Evolutionary conservation across 352 stramenopile species (phyloP).

Genomic region (Phytophthora nicotianae): DNA sequence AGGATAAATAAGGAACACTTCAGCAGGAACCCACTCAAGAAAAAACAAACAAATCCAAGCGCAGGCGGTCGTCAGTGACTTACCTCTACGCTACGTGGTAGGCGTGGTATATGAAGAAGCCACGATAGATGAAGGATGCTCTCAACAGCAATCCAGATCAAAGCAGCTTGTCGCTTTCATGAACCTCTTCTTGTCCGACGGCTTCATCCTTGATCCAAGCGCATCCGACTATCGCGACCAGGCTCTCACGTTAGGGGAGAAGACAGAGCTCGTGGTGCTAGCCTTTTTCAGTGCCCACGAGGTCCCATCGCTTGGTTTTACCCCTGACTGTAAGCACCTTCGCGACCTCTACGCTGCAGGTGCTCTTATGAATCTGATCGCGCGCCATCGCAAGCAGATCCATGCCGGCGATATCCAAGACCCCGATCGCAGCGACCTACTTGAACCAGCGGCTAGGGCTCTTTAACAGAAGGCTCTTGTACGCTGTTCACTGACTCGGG

Average conservation of each 20-base stretch:
- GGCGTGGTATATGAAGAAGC: conserved; percentile 14
- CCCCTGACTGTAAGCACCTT: too few species aligned
- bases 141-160: conserved; percentile 9
- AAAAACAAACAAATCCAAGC: conserved; percentile 11
- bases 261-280: conserved; percentile 1
- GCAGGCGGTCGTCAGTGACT: background rate
- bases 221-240: conserved; percentile 5
- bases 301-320: conserved; percentile 3
- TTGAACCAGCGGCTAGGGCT: too few species aligned
- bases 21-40: conserved; percentile 8
- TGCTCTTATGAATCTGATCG: too few species aligned
- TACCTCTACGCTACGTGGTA: conserved; percentile 12
- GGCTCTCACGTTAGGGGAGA: background rate
- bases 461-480: too few species aligned
- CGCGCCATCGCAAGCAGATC: too few species aligned
- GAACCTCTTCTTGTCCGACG: conserved; percentile 12
- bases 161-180: conserved; percentile 27
- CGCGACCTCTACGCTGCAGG: conserved; percentile 8
- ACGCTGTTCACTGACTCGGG: too few species aligned
- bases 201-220: conserved; percentile 6
- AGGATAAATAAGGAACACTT: background rate
- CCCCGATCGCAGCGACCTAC: too few species aligned
- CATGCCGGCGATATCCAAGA: too few species aligned
- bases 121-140: background rate
- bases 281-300: conserved; percentile 4